Evolutionary conservation across 768 basidiomycete species (phyloP), one percentile per base, ranked within the genome.

Genomic region (Amanita rubescens): DNA sequence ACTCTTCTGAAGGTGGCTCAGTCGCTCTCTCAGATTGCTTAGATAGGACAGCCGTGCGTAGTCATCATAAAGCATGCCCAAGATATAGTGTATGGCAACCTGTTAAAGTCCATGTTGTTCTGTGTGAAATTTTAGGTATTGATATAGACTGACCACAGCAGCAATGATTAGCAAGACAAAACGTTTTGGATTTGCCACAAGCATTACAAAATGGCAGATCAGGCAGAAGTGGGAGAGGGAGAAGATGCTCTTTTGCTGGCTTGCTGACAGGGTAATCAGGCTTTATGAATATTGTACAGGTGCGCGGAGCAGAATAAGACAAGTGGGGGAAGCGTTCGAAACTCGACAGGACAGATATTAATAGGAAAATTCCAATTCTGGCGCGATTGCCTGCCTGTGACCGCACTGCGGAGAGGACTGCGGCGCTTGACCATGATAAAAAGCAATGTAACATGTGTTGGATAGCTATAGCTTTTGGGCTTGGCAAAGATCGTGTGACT

Each of bases 31-130:
- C 12, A 81, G 55, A 49, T 64, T 65, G 10, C 69, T 65, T 20
- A 79, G 53, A 8, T 75, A 76, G 8, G 79, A 73, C 6, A 77
- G 64, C 48, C 66, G 67, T 34, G 70, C 70, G 57, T 81, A 80
- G 17, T 74, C 75, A 56, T 76, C 71, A 58, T 75, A 70, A 20
- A 78, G 69, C 58, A 81, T 63, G 60, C 71, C 73, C 22, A 84
- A 68, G 57, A 81, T 67, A 63, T 76, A 79, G 59, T 85, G 82
- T 10, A 84, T 63, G 57, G 72, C 69, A 55, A 83, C 68, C 83
- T 85, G 59, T 9, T 56, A 32, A 25, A n/a, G 48, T 25, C 30
- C 17, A n/a, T 30, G 41, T 52, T 41, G 45, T 19, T 14, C 11
- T 12, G 39, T 19, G 20, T 17, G 30, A 32, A 20, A n/a, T 20